phyloP scores from a whole-genome alignment of 208 protist genomes.

The Entamoeba histolytica region DNA sequence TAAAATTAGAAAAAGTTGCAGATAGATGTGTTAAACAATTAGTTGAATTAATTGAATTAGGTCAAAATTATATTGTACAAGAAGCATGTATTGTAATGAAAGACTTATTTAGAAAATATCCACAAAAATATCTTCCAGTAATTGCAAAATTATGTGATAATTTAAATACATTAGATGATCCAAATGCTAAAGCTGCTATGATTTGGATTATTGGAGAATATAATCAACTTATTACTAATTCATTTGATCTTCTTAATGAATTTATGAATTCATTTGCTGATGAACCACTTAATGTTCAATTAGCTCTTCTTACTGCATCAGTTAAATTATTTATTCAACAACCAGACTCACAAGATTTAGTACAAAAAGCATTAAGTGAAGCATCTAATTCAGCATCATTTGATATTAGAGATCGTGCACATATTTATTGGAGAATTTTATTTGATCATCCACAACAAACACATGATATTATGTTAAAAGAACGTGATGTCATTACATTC shows the following conservation, averaged over 20 bases:
- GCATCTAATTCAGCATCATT: constrained; percentile 1
- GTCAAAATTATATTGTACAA: constrained; percentile 1
- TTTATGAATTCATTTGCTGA: constrained; percentile 5
- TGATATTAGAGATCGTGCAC: constrained; percentile 21
- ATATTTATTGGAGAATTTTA: constrained; percentile 22
- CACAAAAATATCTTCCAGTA: constrained; percentile 12
- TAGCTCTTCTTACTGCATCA: constrained; percentile 14
- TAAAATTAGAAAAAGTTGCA: background rate
- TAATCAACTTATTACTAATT: constrained; percentile 13
- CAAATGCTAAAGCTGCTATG: constrained; percentile 14
- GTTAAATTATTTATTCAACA: constrained; percentile 16
- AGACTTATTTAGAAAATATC: constrained; percentile 22
- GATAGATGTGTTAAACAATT: constrained; percentile 8
- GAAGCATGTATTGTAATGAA: constrained; percentile 5
- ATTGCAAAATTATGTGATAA: constrained; percentile 13
- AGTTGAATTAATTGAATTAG: background rate
- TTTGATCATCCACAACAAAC: background rate
- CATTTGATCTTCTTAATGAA: constrained; percentile 6
- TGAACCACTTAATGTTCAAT: constrained; percentile 12
- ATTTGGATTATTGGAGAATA: constrained; percentile 31
- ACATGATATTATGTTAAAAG: background rate
- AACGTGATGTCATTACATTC: background rate
- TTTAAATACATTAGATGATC: constrained; percentile 8
- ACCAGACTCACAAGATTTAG: background rate
- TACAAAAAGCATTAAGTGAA: constrained; percentile 2